Percentiles rank a stretch among this genome's conserved stretches.
Conservation (phyloP, 306 rosid genomes). For the Sophora flavescens region DNA sequence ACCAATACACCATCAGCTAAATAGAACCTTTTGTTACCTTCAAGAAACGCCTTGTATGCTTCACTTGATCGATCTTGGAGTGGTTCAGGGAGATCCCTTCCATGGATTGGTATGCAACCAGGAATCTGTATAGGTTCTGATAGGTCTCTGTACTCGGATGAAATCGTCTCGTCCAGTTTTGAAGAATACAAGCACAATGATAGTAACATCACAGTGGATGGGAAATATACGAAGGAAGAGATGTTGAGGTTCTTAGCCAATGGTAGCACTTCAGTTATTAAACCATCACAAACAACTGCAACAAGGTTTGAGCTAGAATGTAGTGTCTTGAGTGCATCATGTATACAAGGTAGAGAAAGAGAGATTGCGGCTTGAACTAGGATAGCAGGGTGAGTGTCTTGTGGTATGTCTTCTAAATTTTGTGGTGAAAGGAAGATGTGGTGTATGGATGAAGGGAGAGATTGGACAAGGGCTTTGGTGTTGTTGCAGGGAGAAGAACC, state of each 20-base stretch:
- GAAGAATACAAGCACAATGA: not conserved
- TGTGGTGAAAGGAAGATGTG: constrained; percentile 29
- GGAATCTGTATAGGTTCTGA: not conserved
- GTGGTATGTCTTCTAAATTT: not conserved
- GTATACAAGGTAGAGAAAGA: not conserved
- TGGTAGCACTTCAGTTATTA: constrained; percentile 19
- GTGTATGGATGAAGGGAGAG: constrained; percentile 35
- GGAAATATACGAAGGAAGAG: constrained; percentile 27
- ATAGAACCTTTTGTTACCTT: not conserved
- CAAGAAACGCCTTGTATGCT: constrained; percentile 4
- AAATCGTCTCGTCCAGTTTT: not conserved
- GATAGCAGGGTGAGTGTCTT: not conserved
- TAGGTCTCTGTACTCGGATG: not conserved
- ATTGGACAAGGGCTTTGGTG: constrained; percentile 8
- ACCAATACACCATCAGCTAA: constrained; percentile 12
- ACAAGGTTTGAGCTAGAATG: not conserved
- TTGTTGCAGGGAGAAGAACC: constrained; percentile 23
- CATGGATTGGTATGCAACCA: not conserved
- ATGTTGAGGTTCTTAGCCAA: constrained; percentile 8
- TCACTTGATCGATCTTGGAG: constrained; percentile 9
- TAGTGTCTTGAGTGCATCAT: not conserved
- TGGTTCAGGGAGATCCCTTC: not conserved
- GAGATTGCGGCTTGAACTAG: not conserved
- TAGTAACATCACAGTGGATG: constrained; percentile 1
- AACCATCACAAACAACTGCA: constrained; percentile 33